Base-by-base conservation (phyloP, 2,329 filamentous ascomycete species). In the Ophiostoma fasciatum region DNA sequence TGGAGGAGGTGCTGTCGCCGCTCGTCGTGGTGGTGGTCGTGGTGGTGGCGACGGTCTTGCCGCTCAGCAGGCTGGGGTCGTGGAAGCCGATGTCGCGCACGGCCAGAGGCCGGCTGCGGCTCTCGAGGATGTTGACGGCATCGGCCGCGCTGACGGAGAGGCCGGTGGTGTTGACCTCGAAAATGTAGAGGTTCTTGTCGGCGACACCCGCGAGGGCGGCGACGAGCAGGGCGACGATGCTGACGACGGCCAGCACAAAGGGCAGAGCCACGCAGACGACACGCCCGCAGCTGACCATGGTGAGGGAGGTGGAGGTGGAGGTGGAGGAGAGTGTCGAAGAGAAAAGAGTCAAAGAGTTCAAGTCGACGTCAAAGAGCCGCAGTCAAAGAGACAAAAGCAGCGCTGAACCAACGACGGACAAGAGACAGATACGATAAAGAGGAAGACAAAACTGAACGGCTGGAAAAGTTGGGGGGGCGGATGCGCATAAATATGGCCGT, bases 251-350 rank as follows among this genome's bases (percentile, higher is more conserved):
- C 51, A 94, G 70, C 45, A 73, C 64, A 60, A 94, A 85, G 42
- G 88, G 88, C 63, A 85, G 64, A 59, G 82, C 72, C 60, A 96
- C 90, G 61, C 85, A 94, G 56, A 82, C 64, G 50, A 88, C 74
- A 52, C 88, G 74, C 48, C 83, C 87, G 52, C 71, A 66, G 45
- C 54, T 55, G 38, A 45, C 44, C 52, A 50, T 52, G 38, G 41
- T 51, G 37, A 37, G 13, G 33, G n/a, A 8, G 25, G 28, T 33
- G 25, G 2, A 18, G 28, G 18, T 11, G 21, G 17, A 13, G 17
- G 19, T 19, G 33, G 14, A 20, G 17, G n/a, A 28, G 18, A 19
- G 19, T 11, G 23, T 26, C 14, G 21, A 11, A 7, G 35, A 32
- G 25, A 32, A 35, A 31, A 31, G 28, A 31, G 31, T 30, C 19